Conservation (phyloP, 257 asterid genomes). For the Salvia miltiorrhiza region DNA sequence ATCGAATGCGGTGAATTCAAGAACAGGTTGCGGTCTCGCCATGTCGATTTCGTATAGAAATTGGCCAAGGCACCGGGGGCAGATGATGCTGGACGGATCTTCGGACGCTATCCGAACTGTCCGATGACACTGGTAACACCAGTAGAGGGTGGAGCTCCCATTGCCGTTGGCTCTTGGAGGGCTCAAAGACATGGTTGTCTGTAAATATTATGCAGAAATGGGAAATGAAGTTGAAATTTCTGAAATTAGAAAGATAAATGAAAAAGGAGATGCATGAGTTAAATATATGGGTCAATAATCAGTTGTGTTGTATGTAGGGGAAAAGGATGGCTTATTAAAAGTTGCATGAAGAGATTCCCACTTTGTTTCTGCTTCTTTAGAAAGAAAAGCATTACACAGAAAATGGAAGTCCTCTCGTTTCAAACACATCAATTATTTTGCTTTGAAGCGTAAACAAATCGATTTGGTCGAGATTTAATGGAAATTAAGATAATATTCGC, state of each 20-base stretch:
- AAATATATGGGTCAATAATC: not conserved
- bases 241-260: not conserved
- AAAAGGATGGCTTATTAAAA: slow-evolving; percentile 43
- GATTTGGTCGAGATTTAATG: not conserved
- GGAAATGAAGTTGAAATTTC: not conserved
- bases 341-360: slow-evolving; percentile 38
- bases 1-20: slow-evolving; percentile 59
- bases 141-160: slow-evolving; percentile 46
- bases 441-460: not conserved
- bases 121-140: slow-evolving; percentile 90
- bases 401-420: slow-evolving; percentile 8
- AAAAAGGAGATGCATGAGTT: not conserved
- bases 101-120: slow-evolving; percentile 42
- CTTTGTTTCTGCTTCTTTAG: slow-evolving; percentile 26
- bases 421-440: not conserved
- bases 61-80: slow-evolving; percentile 71
- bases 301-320: slow-evolving; percentile 22
- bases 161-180: slow-evolving; percentile 29
- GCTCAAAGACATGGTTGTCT: slow-evolving; percentile 32
- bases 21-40: slow-evolving; percentile 35
- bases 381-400: slow-evolving; percentile 32
- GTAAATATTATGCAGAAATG: not conserved
- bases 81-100: slow-evolving; percentile 36
- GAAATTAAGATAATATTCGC: not conserved
- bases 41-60: slow-evolving; percentile 55